These are phyloP conservation scores for Kazachstania sp. DNA, from an alignment of 1,139 yeast genomes.

Conservation along the genomic window DNA sequence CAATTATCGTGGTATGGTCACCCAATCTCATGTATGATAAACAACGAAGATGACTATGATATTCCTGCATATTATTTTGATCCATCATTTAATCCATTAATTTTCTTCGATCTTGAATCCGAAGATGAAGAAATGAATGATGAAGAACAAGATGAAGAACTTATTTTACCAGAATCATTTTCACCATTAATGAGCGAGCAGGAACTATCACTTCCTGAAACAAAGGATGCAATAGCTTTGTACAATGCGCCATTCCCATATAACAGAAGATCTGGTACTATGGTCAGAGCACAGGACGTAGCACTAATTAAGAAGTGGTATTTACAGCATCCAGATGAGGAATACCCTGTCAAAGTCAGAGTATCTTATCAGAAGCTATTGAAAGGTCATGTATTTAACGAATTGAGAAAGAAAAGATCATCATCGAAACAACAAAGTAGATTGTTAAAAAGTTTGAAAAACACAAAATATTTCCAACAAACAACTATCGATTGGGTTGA, in stretches of 20 bases:
- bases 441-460: constrained; percentile 57
- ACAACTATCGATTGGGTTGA: constrained; percentile 97
- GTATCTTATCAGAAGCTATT: constrained; percentile 82
- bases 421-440: constrained; percentile 41
- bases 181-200: constrained; percentile 44
- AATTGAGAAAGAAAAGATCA: constrained; percentile 43
- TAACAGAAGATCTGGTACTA: constrained; percentile 61
- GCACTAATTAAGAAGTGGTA: constrained; percentile 81
- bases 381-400: constrained; percentile 65
- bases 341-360: constrained; percentile 64
- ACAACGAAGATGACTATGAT: constrained; percentile 45
- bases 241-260: constrained; percentile 84
- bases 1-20: constrained; percentile 52
- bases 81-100: constrained; percentile 48
- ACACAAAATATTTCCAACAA: constrained; percentile 83
- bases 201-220: constrained; percentile 39
- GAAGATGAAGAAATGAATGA: constrained; percentile 10
- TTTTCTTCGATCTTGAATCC: constrained; percentile 9
- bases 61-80: constrained; percentile 51
- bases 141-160: constrained; percentile 26
- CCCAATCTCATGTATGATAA: constrained; percentile 45
- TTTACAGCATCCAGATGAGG: constrained; percentile 52
- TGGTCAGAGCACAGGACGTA: constrained; percentile 82
- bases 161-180: constrained; percentile 35
- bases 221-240: constrained; percentile 53